Conservation (phyloP, 306 rosid genomes). For the Gleditsia sinensis region DNA sequence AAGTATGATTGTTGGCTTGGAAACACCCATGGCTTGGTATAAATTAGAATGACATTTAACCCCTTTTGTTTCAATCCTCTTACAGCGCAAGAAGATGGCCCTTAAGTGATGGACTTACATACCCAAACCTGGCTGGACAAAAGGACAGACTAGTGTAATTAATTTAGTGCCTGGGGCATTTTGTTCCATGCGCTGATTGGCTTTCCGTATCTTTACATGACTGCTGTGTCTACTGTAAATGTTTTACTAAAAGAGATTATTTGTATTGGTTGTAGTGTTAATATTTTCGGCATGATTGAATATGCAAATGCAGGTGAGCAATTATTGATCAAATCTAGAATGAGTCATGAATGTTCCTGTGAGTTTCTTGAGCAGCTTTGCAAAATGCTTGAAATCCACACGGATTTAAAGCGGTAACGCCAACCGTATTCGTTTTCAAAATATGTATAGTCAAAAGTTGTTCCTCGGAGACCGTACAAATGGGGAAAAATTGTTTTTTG, state of each 20-base stretch:
- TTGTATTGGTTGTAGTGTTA: constrained; percentile 26
- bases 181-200: constrained; percentile 37
- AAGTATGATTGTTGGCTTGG: constrained; percentile 38
- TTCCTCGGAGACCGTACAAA: not conserved
- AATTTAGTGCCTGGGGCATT: constrained; percentile 39
- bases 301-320: constrained; percentile 20
- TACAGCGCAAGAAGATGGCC: constrained; percentile 98
- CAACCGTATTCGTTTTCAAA: not conserved
- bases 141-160: constrained; percentile 8
- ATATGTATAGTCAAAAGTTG: not conserved
- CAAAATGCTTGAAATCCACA: not conserved
- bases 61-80: constrained; percentile 10
- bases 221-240: constrained; percentile 55
- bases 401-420: not conserved
- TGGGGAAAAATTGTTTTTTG: no score
- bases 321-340: not conserved
- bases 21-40: not conserved
- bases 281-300: constrained; percentile 34
- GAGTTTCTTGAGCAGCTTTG: not conserved
- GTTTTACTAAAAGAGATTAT: constrained; percentile 33
- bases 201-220: constrained; percentile 29
- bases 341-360: not conserved
- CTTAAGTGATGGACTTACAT: constrained; percentile 40
- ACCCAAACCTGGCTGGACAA: constrained; percentile 27
- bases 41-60: constrained; percentile 22